Percentiles rank a stretch among this genome's conserved stretches.
phyloP scores from a whole-genome alignment of 169 alveolate species.

The Cryptosporidium xiaoi region DNA sequence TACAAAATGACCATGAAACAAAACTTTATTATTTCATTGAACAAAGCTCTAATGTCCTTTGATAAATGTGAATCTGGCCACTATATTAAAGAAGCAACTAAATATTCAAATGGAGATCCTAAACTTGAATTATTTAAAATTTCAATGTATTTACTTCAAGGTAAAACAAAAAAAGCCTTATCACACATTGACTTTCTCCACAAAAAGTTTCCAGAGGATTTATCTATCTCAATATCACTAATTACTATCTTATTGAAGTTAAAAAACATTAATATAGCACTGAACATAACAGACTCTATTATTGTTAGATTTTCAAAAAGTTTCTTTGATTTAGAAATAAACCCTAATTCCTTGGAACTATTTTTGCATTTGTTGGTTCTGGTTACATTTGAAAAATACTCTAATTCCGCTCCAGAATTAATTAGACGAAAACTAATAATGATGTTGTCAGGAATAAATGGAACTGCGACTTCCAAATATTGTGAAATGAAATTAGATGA shows the following conservation, averaged over 20 bases:
- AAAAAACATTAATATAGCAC: conserved; percentile 1
- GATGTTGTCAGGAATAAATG: background rate
- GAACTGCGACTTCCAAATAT: background rate
- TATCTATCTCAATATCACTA: conserved; percentile 25
- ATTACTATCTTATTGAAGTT: conserved; percentile 20
- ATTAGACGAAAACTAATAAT: conserved; percentile 5
- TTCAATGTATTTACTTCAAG: conserved; percentile 25
- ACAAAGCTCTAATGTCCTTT: conserved; percentile 55
- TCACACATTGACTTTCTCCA: conserved; percentile 19
- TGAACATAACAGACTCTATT: conserved; percentile 13
- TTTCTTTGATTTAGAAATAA: background rate
- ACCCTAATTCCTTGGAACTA: conserved; percentile 20
- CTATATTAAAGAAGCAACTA: conserved; percentile 47
- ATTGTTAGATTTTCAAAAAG: background rate
- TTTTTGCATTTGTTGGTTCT: background rate
- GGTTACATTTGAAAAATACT: conserved; percentile 12
- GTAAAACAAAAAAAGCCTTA: conserved; percentile 42
- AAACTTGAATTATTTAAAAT: conserved; percentile 57
- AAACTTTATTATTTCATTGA: conserved; percentile 47
- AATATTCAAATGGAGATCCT: conserved; percentile 5
- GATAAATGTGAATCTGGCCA: conserved; percentile 12
- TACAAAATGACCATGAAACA: conserved; percentile 50
- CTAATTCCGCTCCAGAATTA: conserved; percentile 19
- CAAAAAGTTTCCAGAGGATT: conserved; percentile 12
- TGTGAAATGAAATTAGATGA: background rate